These are phyloP conservation scores for Backusella westeae DNA, from an alignment of 192 early-diverging fungal genomes.

Conservation along the genomic window DNA sequence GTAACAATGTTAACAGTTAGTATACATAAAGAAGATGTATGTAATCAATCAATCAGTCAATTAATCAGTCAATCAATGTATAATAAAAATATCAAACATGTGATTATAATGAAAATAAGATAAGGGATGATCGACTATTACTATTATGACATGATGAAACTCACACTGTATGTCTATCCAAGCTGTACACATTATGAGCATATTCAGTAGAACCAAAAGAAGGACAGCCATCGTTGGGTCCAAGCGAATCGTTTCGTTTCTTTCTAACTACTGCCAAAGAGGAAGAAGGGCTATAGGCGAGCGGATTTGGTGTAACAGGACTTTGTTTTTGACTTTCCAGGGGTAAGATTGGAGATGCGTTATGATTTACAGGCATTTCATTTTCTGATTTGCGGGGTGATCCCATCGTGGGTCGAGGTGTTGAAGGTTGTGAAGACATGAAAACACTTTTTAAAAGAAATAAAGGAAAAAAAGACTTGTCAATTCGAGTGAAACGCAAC, in stretches of 20 bases:
- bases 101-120: background rate
- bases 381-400: background rate
- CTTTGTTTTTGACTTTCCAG: conserved; percentile 15
- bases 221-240: conserved; percentile 1
- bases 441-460: background rate
- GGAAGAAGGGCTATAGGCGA: background rate
- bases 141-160: background rate
- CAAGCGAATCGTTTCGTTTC: conserved; percentile 9
- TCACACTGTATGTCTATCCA: conserved; percentile 18
- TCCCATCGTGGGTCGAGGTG: conserved; percentile 7
- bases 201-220: conserved; percentile 17
- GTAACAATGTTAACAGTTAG: background rate
- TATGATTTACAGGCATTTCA: background rate
- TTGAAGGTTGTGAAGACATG: conserved; percentile 16
- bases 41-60: background rate
- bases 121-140: too few relatives aligned
- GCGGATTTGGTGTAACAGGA: conserved; percentile 9
- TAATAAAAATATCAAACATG: background rate
- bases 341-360: background rate
- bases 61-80: background rate
- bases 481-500: conserved; percentile 11
- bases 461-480: conserved; percentile 4
- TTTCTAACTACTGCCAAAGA: background rate
- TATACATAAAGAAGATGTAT: background rate
- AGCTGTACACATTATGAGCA: conserved; percentile 3